A percentile compares a stretch with the other conserved stretches of the same genome.
Conservation (phyloP, 257 asterid genomes). For the Solanum lycopersicoides region DNA sequence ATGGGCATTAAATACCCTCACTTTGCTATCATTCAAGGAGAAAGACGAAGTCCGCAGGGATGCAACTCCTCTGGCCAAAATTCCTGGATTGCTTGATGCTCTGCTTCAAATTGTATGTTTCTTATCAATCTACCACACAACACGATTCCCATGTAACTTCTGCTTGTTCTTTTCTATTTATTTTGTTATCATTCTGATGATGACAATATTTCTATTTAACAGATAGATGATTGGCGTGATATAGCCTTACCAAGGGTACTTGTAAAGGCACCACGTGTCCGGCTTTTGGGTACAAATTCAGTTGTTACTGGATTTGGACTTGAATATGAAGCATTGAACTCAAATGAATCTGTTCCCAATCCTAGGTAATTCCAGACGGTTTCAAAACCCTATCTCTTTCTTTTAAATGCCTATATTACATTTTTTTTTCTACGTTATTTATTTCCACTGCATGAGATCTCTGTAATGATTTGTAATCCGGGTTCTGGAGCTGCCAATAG, state of each 20-base stretch:
- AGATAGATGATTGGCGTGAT: constrained; percentile 99
- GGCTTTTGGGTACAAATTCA: constrained; percentile 62
- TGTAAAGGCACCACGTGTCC: constrained; percentile 59
- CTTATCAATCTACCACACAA: background rate
- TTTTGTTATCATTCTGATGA: background rate
- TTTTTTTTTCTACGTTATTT: background rate
- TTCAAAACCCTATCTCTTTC: background rate
- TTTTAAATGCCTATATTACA: background rate
- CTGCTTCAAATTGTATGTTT: constrained; percentile 85
- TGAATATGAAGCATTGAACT: constrained; percentile 55
- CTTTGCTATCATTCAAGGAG: constrained; percentile 90
- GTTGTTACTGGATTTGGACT: constrained; percentile 86
- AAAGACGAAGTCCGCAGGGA: constrained; percentile 94
- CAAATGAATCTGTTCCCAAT: constrained; percentile 48
- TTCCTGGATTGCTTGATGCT: constrained; percentile 93
- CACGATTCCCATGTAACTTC: background rate
- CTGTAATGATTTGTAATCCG: background rate
- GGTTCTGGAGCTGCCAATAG: constrained; percentile 51
- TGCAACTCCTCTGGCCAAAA: constrained; percentile 91
- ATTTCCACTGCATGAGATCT: background rate
- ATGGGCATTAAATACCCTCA: constrained; percentile 92
- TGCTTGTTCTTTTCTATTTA: background rate
- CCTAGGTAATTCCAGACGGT: constrained; percentile 31
- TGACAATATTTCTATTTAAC: constrained; percentile 15
- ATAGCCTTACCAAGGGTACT: constrained; percentile 83